Evolutionary conservation across 2,329 filamentous ascomycete species (phyloP).

Genomic region (Rutstroemia sp.): DNA sequence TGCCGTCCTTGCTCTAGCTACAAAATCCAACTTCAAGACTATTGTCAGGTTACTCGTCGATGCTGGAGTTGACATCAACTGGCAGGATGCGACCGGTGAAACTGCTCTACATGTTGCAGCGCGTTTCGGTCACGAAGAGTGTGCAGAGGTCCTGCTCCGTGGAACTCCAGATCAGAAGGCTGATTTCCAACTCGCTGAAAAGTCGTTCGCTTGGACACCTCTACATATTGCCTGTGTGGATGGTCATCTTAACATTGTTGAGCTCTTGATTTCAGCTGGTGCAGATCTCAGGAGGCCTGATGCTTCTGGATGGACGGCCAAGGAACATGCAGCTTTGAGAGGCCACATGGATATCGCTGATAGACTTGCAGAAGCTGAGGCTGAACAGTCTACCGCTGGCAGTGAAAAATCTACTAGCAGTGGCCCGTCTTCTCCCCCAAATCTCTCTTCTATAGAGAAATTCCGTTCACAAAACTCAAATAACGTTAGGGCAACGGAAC

Average conservation of each 20-base stretch:
- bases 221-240: constrained; percentile 89
- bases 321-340: constrained; percentile 84
- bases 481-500: constrained; percentile 53
- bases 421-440: constrained; percentile 35
- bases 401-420: constrained; percentile 26
- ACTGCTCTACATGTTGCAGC: constrained; percentile 89
- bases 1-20: constrained; percentile 79
- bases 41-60: constrained; percentile 86
- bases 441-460: constrained; percentile 54
- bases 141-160: constrained; percentile 66
- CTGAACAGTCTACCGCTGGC: constrained; percentile 20
- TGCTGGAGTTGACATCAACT: constrained; percentile 87
- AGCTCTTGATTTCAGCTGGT: constrained; percentile 70
- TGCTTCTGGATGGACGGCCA: constrained; percentile 87
- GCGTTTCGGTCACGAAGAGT: constrained; percentile 76
- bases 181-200: constrained; percentile 70
- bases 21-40: constrained; percentile 74
- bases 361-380: constrained; percentile 45
- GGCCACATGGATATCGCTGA: constrained; percentile 79
- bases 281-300: constrained; percentile 70
- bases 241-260: constrained; percentile 67
- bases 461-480: constrained; percentile 41
- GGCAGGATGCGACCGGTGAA: constrained; percentile 80
- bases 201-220: constrained; percentile 90
- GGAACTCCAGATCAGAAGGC: constrained; percentile 65